These are phyloP conservation scores for Lactifluus volemus DNA, from an alignment of 768 basidiomycete genomes.

Conservation along the genomic window DNA sequence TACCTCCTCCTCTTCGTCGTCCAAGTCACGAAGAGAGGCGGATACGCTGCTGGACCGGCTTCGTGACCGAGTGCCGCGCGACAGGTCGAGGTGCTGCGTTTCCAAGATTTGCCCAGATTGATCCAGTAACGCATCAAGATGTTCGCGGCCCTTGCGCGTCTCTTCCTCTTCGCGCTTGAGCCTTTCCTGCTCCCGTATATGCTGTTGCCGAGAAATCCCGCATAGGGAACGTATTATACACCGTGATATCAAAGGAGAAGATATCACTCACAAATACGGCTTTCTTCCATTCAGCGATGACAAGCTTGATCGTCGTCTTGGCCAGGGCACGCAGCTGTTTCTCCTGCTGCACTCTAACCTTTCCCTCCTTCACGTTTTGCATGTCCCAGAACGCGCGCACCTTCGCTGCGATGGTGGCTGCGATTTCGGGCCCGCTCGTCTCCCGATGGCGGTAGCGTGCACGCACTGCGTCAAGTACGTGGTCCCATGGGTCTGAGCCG, in stretches of 20 bases:
- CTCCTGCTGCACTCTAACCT: constrained; percentile 52
- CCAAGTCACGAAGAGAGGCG: constrained; percentile 18
- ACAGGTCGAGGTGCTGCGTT: constrained; percentile 69
- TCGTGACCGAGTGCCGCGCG: constrained; percentile 38
- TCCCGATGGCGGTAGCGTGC: constrained; percentile 24
- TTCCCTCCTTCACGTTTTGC: constrained; percentile 53
- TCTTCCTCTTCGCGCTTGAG: constrained; percentile 66
- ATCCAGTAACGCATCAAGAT: constrained; percentile 84
- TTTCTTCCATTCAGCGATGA: constrained; percentile 79
- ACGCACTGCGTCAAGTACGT: constrained; percentile 42
- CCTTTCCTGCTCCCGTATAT: constrained; percentile 64
- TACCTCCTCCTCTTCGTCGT: constrained; percentile 5
- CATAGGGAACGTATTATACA: not conserved
- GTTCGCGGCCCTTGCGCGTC: constrained; percentile 67
- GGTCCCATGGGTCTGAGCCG: constrained; percentile 49
- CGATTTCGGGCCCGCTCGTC: constrained; percentile 34
- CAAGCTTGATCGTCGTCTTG: constrained; percentile 60
- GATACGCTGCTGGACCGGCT: constrained; percentile 48
- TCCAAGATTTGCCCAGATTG: constrained; percentile 82
- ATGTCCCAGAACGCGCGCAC: constrained; percentile 72
- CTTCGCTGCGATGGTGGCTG: constrained; percentile 50
- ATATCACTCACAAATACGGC: constrained; percentile 62
- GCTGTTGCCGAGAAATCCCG: constrained; percentile 30
- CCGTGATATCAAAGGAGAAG: not conserved
- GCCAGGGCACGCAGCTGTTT: constrained; percentile 55